phyloP scores from a whole-genome alignment of 345 rosid species.

The Melastoma malabathricum region DNA sequence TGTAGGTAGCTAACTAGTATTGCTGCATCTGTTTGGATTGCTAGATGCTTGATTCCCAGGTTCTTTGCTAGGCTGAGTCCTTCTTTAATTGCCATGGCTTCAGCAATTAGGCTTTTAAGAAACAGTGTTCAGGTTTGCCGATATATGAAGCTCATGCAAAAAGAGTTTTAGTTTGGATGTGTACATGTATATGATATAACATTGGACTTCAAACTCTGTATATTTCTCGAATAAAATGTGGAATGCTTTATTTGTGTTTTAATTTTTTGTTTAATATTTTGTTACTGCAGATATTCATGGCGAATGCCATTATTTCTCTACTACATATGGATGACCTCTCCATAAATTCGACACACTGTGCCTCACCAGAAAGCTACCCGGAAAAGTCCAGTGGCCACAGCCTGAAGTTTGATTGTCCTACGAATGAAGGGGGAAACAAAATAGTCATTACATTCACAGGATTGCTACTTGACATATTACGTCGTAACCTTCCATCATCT shows the following conservation, averaged over 20 bases:
- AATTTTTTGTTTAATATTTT: slow-evolving; percentile 11
- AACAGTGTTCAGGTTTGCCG: too few species aligned
- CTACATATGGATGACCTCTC: slow-evolving; percentile 74
- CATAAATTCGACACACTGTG: slow-evolving; percentile 41
- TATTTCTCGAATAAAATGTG: too few species aligned
- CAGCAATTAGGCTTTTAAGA: too few species aligned
- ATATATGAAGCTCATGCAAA: too few species aligned
- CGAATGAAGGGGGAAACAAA: slow-evolving; percentile 52
- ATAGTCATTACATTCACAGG: slow-evolving; percentile 65
- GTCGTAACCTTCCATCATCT: slow-evolving; percentile 49
- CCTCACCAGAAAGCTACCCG: slow-evolving; percentile 38
- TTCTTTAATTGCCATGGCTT: too few species aligned
- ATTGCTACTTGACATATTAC: slow-evolving; percentile 57
- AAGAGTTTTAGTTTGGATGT: too few species aligned
- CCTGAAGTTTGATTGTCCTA: slow-evolving; percentile 31
- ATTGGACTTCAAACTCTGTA: too few species aligned
- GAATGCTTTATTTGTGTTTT: background rate
- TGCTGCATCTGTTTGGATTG: too few species aligned
- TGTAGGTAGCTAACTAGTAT: too few species aligned
- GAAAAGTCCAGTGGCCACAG: slow-evolving; percentile 23
- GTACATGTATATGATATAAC: too few species aligned
- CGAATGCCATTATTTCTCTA: slow-evolving; percentile 75
- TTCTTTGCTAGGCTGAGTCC: too few species aligned
- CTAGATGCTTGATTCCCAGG: too few species aligned
- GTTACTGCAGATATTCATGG: slow-evolving; percentile 76